Evolutionary conservation across 805 yeast genomes (phyloP).

Genomic region (Ascoidea rubescens): DNA sequence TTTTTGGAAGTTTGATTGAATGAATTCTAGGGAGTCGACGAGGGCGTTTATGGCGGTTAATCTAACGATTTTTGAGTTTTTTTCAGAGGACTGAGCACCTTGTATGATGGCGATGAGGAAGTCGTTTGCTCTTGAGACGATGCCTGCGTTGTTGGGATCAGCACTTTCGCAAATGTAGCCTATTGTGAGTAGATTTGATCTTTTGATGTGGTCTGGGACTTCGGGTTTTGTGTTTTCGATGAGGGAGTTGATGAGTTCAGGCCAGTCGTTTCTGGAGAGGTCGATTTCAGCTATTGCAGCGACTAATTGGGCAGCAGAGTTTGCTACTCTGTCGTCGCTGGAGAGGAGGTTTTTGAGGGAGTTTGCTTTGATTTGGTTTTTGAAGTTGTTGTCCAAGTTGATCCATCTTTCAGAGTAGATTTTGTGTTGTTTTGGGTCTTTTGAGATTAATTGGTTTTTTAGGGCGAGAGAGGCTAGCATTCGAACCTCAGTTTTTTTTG

Average conservation of each 20-base stretch:
- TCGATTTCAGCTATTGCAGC: conserved; percentile 97
- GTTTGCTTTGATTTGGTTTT: conserved; percentile 49
- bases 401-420: conserved; percentile 68
- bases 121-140: conserved; percentile 78
- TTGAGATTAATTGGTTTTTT: conserved; percentile 80
- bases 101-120: conserved; percentile 91
- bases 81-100: conserved; percentile 82
- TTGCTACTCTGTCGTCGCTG: conserved; percentile 65
- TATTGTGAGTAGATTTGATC: conserved; percentile 76
- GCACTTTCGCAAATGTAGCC: conserved; percentile 95
- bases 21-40: conserved; percentile 81
- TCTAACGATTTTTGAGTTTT: conserved; percentile 51
- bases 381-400: conserved; percentile 37
- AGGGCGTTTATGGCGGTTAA: conserved; percentile 86
- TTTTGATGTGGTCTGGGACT: conserved; percentile 66
- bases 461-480: conserved; percentile 81
- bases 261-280: conserved; percentile 80
- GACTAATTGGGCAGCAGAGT: conserved; percentile 82
- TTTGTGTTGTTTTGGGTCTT: conserved; percentile 45
- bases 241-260: conserved; percentile 67
- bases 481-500: conserved; percentile 63
- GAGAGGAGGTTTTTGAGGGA: conserved; percentile 52
- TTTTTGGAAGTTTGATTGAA: conserved; percentile 73
- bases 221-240: conserved; percentile 77
- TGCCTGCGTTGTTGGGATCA: conserved; percentile 66